These are phyloP conservation scores for Nitzschia sp. DNA, from an alignment of 108 stramenopile genomes.

Conservation along the genomic window DNA sequence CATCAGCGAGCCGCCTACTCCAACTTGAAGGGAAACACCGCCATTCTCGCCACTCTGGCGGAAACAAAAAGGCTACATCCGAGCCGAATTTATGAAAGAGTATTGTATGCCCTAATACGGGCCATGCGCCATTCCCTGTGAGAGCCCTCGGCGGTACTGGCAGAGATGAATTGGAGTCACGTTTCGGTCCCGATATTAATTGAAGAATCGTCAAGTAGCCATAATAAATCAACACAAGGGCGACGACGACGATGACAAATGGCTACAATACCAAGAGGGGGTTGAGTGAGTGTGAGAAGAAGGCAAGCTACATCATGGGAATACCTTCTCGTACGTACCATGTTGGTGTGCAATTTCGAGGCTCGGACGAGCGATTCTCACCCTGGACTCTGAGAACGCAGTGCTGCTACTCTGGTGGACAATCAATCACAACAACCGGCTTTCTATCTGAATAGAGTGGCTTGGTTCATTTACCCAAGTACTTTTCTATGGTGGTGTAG, in stretches of 20 bases:
- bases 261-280: conserved; percentile 11
- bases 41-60: conserved; percentile 27
- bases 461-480: too few species aligned
- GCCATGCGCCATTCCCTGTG: conserved; percentile 33
- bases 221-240: conserved; percentile 20
- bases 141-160: conserved; percentile 34
- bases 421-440: too few species aligned
- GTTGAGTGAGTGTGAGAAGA: too few species aligned
- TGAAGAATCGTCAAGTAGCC: conserved; percentile 28
- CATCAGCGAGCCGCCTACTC: conserved; percentile 14
- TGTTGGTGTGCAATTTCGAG: neutral
- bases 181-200: conserved; percentile 31
- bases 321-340: neutral
- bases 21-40: conserved; percentile 16
- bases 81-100: conserved; percentile 24
- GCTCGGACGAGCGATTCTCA: neutral
- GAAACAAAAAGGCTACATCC: conserved; percentile 23
- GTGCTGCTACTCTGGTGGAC: too few species aligned
- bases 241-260: conserved; percentile 21
- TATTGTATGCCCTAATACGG: conserved; percentile 36
- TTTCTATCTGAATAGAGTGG: too few species aligned
- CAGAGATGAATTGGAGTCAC: conserved; percentile 13
- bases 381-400: neutral
- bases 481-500: too few species aligned
- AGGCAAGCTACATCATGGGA: neutral